phyloP scores from a whole-genome alignment of 176 grass and related monocot species.

The Musa beccarii region DNA sequence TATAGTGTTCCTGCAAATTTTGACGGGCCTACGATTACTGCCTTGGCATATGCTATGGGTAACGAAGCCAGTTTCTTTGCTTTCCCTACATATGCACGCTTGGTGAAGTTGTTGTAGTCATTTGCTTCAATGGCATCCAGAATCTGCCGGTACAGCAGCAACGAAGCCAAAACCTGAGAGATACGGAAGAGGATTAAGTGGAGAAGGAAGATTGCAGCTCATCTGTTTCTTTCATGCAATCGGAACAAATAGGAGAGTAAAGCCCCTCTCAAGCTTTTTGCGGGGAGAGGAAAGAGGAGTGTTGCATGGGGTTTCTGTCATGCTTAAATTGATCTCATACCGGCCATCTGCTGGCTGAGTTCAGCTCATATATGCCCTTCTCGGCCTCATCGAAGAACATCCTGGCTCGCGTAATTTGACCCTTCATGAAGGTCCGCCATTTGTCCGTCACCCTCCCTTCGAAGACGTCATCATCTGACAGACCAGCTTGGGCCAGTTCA shows the following conservation, averaged over 20 bases:
- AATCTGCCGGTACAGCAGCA: constrained; percentile 79
- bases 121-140: constrained; percentile 85
- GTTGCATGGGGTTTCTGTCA: too few species aligned
- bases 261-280: too few species aligned
- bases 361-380: constrained; percentile 57
- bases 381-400: constrained; percentile 83
- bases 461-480: constrained; percentile 80
- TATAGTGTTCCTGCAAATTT: background rate
- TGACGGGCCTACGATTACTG: constrained; percentile 30
- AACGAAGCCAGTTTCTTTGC: constrained; percentile 67
- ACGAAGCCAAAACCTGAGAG: constrained; percentile 66
- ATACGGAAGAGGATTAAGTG: background rate
- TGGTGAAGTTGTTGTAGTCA: constrained; percentile 94
- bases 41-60: constrained; percentile 55
- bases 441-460: constrained; percentile 78
- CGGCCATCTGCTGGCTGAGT: constrained; percentile 87
- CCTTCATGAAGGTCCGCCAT: constrained; percentile 96
- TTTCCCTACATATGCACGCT: constrained; percentile 74
- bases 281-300: too few species aligned
- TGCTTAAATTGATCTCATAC: constrained; percentile 23
- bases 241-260: too few species aligned
- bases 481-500: constrained; percentile 54
- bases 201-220: too few species aligned
- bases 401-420: constrained; percentile 74
- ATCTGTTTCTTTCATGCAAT: too few species aligned